phyloP scores from a whole-genome alignment of 1,139 yeast genomes.

The Hanseniaspora sp. region DNA sequence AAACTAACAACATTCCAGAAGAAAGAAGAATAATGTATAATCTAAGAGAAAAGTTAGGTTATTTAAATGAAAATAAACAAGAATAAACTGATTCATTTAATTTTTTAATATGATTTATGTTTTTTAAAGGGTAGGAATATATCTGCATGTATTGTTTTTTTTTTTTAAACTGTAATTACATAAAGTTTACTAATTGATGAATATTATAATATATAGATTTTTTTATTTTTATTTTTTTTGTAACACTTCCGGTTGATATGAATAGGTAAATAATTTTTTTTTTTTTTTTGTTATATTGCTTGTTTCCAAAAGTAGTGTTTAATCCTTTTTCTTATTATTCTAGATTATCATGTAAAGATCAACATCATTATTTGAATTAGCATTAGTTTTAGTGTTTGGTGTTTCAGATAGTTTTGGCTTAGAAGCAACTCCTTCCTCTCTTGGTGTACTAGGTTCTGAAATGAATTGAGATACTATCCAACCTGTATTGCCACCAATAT shows the following conservation, averaged over 20 bases:
- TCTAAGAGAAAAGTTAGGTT: conserved; percentile 6
- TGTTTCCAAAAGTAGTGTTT: neutral
- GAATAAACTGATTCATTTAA: neutral
- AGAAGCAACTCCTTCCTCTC: neutral
- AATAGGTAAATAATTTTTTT: neutral
- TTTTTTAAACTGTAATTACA: neutral
- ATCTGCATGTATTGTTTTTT: neutral
- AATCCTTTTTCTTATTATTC: neutral
- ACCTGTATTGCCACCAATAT: neutral
- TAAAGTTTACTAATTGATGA: too few species aligned
- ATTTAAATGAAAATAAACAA: neutral
- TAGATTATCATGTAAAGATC: conserved; percentile 10
- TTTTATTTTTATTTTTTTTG: too few species aligned
- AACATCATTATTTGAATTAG: neutral
- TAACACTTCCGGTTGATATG: neutral
- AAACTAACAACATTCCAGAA: conserved; percentile 41
- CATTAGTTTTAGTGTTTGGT: neutral
- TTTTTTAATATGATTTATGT: neutral
- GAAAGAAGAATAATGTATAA: conserved; percentile 34
- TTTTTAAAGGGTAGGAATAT: neutral
- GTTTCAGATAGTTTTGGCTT: neutral
- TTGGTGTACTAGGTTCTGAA: neutral
- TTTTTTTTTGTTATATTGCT: neutral
- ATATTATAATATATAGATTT: too few species aligned
- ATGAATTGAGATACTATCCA: neutral